Evolutionary conservation across 768 basidiomycete genomes (phyloP).

Genomic region (Xerocomus brunneocitrinus): DNA sequence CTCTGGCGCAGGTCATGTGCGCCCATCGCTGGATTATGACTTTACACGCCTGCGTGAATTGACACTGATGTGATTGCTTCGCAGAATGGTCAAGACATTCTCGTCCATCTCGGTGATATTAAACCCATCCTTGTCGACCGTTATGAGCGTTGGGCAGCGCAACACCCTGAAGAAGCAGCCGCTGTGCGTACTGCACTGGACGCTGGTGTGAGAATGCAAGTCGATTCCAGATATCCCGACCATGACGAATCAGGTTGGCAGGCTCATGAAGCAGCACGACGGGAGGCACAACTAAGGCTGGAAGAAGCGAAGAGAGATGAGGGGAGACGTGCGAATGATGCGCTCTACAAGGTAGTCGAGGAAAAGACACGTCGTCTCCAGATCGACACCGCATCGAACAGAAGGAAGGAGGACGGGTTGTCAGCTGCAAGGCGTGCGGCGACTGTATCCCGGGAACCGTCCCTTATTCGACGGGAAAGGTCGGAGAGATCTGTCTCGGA

Average conservation of each 20-base stretch:
- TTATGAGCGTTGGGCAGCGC: conserved; percentile 55
- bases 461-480: conserved; percentile 22
- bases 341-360: conserved; percentile 29
- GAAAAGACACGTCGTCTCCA: conserved; percentile 23
- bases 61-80: conserved; percentile 16
- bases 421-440: conserved; percentile 23
- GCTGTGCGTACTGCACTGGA: conserved; percentile 20
- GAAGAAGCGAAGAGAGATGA: conserved; percentile 36
- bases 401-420: conserved; percentile 31
- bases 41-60: conserved; percentile 2
- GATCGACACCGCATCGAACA: conserved; percentile 25
- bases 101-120: conserved; percentile 59
- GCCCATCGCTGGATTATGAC: not conserved
- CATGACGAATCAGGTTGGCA: conserved; percentile 32
- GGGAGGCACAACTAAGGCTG: conserved; percentile 29
- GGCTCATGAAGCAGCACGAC: conserved; percentile 30
- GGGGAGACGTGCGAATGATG: conserved; percentile 30
- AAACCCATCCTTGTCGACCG: conserved; percentile 61
- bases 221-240: conserved; percentile 24
- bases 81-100: conserved; percentile 74
- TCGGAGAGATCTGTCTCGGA: conserved; percentile 23
- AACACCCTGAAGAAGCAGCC: conserved; percentile 37
- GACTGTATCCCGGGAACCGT: conserved; percentile 21
- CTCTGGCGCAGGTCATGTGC: not conserved
- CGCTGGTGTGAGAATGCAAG: conserved; percentile 17